Percentiles rank a stretch among this genome's conserved stretches.
These are phyloP conservation scores for Cryptococcus jaspeensis DNA, from an alignment of 1,284 basidiomycete species.

Conservation along the genomic window DNA sequence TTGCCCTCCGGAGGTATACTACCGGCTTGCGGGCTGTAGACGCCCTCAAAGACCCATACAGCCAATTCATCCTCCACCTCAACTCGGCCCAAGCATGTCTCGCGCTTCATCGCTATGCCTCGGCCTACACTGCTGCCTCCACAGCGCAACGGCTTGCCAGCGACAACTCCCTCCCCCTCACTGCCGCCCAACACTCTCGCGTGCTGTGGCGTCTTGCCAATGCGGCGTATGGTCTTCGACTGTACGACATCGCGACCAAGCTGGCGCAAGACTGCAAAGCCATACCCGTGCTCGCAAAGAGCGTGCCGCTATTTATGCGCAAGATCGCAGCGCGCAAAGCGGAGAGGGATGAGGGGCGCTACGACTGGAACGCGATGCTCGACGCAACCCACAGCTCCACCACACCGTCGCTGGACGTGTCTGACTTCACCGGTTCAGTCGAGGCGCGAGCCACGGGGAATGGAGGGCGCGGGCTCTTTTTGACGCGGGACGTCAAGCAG, in stretches of 20 bases:
- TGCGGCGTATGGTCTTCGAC: slow-evolving; percentile 2
- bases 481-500: slow-evolving; percentile 5
- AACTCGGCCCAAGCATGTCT: slow-evolving; percentile 7
- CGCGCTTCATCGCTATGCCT: neutral
- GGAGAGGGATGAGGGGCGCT: neutral
- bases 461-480: slow-evolving; percentile 2
- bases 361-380: slow-evolving; percentile 3
- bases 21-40: neutral
- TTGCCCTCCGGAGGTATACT: slow-evolving; percentile 1
- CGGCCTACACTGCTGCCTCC: neutral
- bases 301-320: neutral
- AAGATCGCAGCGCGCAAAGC: neutral
- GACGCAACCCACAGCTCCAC: neutral
- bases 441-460: neutral
- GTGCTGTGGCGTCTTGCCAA: slow-evolving; percentile 3
- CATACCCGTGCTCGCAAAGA: neutral
- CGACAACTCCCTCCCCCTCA: neutral
- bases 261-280: neutral
- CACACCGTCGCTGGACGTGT: neutral
- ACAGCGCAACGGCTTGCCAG: neutral
- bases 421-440: slow-evolving; percentile 8
- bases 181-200: neutral
- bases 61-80: slow-evolving; percentile 1
- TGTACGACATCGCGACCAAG: neutral
- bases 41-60: neutral